Evolutionary conservation across 1,284 basidiomycete genomes (phyloP).

Genomic region (Xanthoconium separans): DNA sequence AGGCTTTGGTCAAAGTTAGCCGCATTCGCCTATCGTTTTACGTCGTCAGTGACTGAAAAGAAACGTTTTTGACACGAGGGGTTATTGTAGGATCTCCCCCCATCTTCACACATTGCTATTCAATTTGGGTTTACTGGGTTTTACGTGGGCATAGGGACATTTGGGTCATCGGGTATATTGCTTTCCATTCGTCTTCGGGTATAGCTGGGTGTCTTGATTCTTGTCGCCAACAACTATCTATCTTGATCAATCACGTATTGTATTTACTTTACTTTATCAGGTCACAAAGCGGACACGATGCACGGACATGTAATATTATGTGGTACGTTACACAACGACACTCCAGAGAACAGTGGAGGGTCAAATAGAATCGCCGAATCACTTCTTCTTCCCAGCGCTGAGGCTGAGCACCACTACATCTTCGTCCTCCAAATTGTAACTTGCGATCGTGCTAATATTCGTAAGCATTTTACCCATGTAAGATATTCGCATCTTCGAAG

Average conservation of each 20-base stretch:
- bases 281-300: slow-evolving; percentile 8
- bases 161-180: slow-evolving; percentile 4
- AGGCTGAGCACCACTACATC: slow-evolving; percentile 76
- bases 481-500: slow-evolving; percentile 75
- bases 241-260: slow-evolving; percentile 17
- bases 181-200: slow-evolving; percentile 8
- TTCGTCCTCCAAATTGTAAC: slow-evolving; percentile 87
- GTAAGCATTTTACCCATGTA: slow-evolving; percentile 82
- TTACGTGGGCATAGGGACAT: slow-evolving; percentile 17
- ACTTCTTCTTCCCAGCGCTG: slow-evolving; percentile 75
- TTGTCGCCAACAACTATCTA: slow-evolving; percentile 11
- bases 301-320: slow-evolving; percentile 16
- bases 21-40: slow-evolving; percentile 20
- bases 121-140: slow-evolving; percentile 26
- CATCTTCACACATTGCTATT: slow-evolving; percentile 11
- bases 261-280: slow-evolving; percentile 23
- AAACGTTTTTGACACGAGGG: slow-evolving; percentile 32
- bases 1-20: slow-evolving; percentile 11
- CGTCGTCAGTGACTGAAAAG: slow-evolving; percentile 19
- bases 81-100: background rate
- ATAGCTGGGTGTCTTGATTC: slow-evolving; percentile 4
- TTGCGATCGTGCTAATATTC: slow-evolving; percentile 80
- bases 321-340: slow-evolving; percentile 7
- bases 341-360: background rate
- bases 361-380: slow-evolving; percentile 24